These are phyloP conservation scores for Hemileia vastatrix DNA, from an alignment of 1,284 basidiomycete species.

Conservation along the genomic window DNA sequence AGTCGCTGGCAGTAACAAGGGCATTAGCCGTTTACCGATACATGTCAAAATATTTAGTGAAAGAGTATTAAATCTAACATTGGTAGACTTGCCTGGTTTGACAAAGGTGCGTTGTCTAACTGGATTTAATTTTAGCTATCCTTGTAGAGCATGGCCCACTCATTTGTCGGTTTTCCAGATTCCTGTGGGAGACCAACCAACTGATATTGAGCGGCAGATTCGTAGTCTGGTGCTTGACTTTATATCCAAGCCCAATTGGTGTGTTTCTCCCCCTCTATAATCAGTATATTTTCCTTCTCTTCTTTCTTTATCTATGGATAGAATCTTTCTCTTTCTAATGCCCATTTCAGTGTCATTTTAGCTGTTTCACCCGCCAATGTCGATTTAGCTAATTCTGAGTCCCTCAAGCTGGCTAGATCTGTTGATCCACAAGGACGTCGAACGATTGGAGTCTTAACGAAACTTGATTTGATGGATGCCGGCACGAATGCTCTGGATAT, in stretches of 20 bases:
- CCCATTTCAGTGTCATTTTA: constrained; percentile 66
- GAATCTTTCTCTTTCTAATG: background rate
- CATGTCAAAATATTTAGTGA: constrained; percentile 90
- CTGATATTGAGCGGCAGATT: constrained; percentile 95
- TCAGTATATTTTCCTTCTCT: background rate
- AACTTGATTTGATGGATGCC: constrained; percentile 97
- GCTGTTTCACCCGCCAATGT: constrained; percentile 95
- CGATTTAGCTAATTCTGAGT: constrained; percentile 95
- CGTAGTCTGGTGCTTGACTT: constrained; percentile 86
- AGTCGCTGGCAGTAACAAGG: constrained; percentile 98
- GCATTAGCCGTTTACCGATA: constrained; percentile 90
- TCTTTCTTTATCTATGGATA: background rate
- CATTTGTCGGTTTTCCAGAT: constrained; percentile 51
- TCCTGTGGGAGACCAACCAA: constrained; percentile 62
- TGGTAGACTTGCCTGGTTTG: constrained; percentile 90
- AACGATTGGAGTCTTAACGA: constrained; percentile 91
- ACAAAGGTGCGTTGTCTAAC: constrained; percentile 61
- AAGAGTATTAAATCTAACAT: constrained; percentile 83
- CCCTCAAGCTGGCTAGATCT: constrained; percentile 85
- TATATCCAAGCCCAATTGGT: constrained; percentile 94
- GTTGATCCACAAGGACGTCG: constrained; percentile 92
- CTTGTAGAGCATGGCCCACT: background rate
- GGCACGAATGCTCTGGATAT: constrained; percentile 96
- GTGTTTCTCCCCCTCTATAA: constrained; percentile 31
- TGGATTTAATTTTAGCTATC: background rate